Conservation (phyloP, 495 filamentous ascomycete species). For the Penicillium malachiteum region DNA sequence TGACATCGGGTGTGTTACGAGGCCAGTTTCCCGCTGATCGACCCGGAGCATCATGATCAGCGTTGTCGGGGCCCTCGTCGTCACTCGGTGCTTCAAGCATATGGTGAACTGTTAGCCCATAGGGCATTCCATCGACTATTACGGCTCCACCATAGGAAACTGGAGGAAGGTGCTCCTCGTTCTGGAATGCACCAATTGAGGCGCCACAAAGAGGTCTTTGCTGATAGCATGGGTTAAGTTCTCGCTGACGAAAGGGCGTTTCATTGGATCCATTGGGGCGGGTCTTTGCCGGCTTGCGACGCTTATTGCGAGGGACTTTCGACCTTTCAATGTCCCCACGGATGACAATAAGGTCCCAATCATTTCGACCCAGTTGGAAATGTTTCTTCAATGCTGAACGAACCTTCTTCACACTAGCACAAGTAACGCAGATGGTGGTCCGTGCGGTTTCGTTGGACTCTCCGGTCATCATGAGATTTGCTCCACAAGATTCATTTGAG, state of each 20-base stretch:
- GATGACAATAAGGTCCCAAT: constrained; percentile 59
- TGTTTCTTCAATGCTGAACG: constrained; percentile 69
- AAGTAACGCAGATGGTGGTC: constrained; percentile 75
- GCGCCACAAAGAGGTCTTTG: constrained; percentile 77
- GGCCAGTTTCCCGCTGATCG: constrained; percentile 39
- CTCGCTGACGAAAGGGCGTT: constrained; percentile 32
- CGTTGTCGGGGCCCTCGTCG: constrained; percentile 43
- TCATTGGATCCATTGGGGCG: constrained; percentile 30
- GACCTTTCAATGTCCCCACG: constrained; percentile 70
- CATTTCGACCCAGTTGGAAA: constrained; percentile 62
- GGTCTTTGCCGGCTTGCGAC: constrained; percentile 41
- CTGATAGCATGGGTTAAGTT: constrained; percentile 59
- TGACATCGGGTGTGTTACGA: constrained; percentile 12
- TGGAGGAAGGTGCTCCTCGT: constrained; percentile 78
- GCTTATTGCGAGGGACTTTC: constrained; percentile 50
- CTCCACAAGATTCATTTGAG: constrained; percentile 66
- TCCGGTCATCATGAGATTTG: constrained; percentile 71
- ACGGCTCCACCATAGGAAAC: constrained; percentile 89
- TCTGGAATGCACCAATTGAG: constrained; percentile 86
- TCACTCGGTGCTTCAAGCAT: constrained; percentile 83
- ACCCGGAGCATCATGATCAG: constrained; percentile 28
- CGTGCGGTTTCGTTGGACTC: constrained; percentile 62
- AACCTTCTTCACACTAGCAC: constrained; percentile 69
- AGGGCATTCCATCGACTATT: constrained; percentile 75
- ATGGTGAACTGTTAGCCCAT: constrained; percentile 94